Evolutionary conservation across 108 stramenopile species (phyloP).

Genomic region (Parietichytrium sp.): DNA sequence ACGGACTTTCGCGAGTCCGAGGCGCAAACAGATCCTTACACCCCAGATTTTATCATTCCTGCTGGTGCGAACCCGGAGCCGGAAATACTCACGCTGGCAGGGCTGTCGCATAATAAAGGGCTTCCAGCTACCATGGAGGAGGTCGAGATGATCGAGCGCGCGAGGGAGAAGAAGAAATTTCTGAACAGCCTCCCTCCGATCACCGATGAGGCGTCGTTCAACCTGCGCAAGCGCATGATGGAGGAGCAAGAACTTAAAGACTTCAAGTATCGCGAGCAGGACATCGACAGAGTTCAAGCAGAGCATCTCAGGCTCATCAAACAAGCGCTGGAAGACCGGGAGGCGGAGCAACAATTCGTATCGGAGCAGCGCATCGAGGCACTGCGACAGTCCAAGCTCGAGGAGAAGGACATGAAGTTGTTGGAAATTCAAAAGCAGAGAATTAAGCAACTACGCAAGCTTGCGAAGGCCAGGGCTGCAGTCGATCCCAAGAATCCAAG

Average conservation of each 20-base stretch:
- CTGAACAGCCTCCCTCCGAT: slow-evolving; percentile 62
- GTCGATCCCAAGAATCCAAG: not conserved
- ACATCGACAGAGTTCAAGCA: slow-evolving; percentile 21
- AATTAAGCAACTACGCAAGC: slow-evolving; percentile 64
- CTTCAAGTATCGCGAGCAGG: slow-evolving; percentile 34
- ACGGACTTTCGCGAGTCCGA: slow-evolving; percentile 64
- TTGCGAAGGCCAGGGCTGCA: slow-evolving; percentile 48
- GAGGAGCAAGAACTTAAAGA: slow-evolving; percentile 47
- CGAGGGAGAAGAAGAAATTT: slow-evolving; percentile 50
- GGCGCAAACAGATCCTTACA: slow-evolving; percentile 67
- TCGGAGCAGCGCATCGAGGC: slow-evolving; percentile 64
- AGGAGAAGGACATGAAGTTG: slow-evolving; percentile 55
- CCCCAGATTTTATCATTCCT: slow-evolving; percentile 53
- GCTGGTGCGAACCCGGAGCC: slow-evolving; percentile 52
- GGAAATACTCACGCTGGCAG: slow-evolving; percentile 59
- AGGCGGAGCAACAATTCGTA: slow-evolving; percentile 56
- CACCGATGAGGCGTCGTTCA: slow-evolving; percentile 64
- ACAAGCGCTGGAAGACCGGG: slow-evolving; percentile 57
- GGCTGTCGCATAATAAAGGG: slow-evolving; percentile 42
- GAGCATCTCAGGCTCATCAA: slow-evolving; percentile 47
- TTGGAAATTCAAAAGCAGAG: slow-evolving; percentile 51
- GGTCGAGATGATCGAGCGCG: slow-evolving; percentile 61
- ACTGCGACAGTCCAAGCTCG: slow-evolving; percentile 52
- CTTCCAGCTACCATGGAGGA: slow-evolving; percentile 56
- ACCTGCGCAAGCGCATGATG: slow-evolving; percentile 59